A percentile compares a stretch with the other conserved stretches of the same genome.
Evolutionary conservation across 78 protist species (phyloP).

Genomic region (Reticulomyxa filosa): DNA sequence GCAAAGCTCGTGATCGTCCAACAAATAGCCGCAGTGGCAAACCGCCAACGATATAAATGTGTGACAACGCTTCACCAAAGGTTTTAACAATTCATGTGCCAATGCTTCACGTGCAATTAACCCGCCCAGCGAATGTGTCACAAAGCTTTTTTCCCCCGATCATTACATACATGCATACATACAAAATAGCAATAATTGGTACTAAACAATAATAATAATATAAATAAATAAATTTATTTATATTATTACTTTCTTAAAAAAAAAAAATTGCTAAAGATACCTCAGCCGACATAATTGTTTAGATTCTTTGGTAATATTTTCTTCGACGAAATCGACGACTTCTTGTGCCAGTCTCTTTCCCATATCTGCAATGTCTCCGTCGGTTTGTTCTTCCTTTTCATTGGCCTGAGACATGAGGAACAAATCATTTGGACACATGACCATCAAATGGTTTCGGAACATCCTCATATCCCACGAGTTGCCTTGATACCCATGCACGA

Average conservation of each 20-base stretch:
- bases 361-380: background rate
- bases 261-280: too few relatives aligned
- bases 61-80: background rate
- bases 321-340: constrained; percentile 1
- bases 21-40: background rate
- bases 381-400: background rate
- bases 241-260: too few relatives aligned
- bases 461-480: background rate
- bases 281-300: background rate
- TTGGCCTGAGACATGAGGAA: background rate
- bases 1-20: background rate
- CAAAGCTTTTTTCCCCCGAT: background rate
- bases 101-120: background rate
- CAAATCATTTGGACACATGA: background rate
- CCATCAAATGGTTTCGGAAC: background rate
- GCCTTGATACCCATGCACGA: background rate
- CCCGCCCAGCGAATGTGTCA: constrained; percentile 2
- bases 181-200: too few relatives aligned
- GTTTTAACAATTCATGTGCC: background rate
- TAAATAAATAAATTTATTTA: background rate
- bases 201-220: background rate
- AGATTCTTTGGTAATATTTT: background rate
- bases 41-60: background rate
- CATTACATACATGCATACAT: too few relatives aligned
- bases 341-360: background rate